Conservation (phyloP, 225 moss, liverwort and hornwort genomes). For the Neckera pumila region DNA sequence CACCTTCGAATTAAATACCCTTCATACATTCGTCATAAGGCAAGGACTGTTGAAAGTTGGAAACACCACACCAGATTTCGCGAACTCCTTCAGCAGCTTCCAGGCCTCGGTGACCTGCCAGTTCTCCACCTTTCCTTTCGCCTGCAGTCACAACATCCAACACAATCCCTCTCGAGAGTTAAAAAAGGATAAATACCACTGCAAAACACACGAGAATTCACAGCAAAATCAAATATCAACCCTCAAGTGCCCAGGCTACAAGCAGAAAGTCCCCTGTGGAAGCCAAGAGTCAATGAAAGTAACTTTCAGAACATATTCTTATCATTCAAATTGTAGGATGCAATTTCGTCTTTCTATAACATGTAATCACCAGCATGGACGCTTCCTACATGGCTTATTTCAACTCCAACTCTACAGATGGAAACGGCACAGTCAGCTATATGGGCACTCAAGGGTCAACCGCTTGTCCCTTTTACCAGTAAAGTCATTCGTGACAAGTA, state of each 20-base stretch:
- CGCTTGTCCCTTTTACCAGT: neutral
- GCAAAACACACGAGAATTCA: neutral
- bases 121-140: slow-evolving; percentile 44
- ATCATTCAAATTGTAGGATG: neutral
- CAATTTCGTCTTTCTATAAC: too few relatives aligned
- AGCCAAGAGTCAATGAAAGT: neutral
- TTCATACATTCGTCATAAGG: neutral
- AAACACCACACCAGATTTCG: slow-evolving; percentile 60
- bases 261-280: neutral
- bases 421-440: neutral
- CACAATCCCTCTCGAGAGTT: neutral
- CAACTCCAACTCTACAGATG: neutral
- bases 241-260: neutral
- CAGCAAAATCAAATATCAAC: neutral
- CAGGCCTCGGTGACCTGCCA: slow-evolving; percentile 74
- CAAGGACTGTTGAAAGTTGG: neutral
- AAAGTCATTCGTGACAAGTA: neutral
- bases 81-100: slow-evolving; percentile 71
- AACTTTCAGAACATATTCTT: neutral
- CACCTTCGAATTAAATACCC: neutral
- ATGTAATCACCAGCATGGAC: neutral
- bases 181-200: neutral
- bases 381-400: neutral
- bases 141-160: slow-evolving; percentile 26
- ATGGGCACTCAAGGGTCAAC: neutral